A percentile compares a stretch with the other conserved stretches of the same genome.
phyloP scores from a whole-genome alignment of 2,329 filamentous ascomycete genomes.

The Aspergillus pseudoviridinutans region DNA sequence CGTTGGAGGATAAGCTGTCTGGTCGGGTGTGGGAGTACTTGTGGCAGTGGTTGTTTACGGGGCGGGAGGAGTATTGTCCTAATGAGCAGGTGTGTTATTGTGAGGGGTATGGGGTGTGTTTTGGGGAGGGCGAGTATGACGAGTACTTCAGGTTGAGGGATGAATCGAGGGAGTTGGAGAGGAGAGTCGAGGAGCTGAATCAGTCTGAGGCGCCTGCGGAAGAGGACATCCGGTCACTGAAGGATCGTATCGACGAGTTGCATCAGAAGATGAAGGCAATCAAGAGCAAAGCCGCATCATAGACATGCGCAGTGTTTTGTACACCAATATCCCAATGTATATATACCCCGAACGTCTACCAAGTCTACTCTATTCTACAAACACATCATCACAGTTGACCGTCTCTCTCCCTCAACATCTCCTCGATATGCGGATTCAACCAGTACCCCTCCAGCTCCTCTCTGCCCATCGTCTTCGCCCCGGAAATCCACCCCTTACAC shows the following conservation, averaged over 20 bases:
- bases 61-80: too few species aligned
- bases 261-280: slow-evolving; percentile 1
- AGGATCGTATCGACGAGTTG: not conserved
- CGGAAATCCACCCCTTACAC: slow-evolving; percentile 39
- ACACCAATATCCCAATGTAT: not conserved
- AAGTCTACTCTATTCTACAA: not conserved
- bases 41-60: too few species aligned
- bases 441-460: slow-evolving; percentile 35
- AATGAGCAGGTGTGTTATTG: not conserved
- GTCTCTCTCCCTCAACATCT: slow-evolving; percentile 21
- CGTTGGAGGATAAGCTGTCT: too few species aligned
- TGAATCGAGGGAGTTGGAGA: not conserved
- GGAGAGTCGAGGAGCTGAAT: not conserved
- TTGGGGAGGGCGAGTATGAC: slow-evolving; percentile 5
- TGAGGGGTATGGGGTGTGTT: slow-evolving; percentile 6
- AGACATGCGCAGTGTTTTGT: not conserved
- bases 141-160: slow-evolving; percentile 1
- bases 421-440: slow-evolving; percentile 42
- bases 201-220: not conserved
- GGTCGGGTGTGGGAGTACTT: too few species aligned
- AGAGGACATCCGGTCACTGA: not conserved
- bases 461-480: slow-evolving; percentile 35
- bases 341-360: not conserved
- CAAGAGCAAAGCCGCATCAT: not conserved
- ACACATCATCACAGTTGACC: not conserved